Evolutionary conservation across 345 rosid genomes (phyloP), one percentile per base, ranked within the genome.

Genomic region (Eucalyptus polybractea): DNA sequence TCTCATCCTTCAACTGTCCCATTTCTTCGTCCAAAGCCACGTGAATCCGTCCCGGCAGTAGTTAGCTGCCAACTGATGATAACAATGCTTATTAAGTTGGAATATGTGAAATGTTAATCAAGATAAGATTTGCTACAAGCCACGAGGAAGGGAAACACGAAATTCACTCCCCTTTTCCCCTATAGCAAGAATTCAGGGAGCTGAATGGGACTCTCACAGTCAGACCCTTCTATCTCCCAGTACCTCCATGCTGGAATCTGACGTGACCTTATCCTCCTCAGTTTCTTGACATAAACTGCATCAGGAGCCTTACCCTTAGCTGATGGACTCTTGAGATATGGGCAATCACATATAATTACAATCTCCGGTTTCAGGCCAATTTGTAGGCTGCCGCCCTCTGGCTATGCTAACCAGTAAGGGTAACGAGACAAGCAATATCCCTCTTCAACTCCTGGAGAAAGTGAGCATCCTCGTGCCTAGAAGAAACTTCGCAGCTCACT

Each of bases 1-100:
- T 93, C 91, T 89, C 87, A 62, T 91, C 93, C 90, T 92, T 93
- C 60, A 91, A 87, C 44, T 45, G 76, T 89, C 91, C 92, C 87
- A 96, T 93, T 92, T 95, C 97, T 92, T 96, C 97, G 56, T 93
- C 95, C 93, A 97, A 90, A 72, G 97, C 97, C 60, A 89, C 92
- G 88, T 96, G 99, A 88, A 97, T 86, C 86, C 94, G 95, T 95
- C 95, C 69, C 16, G 14, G 69, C 33, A 12, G 69, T 27, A 27
- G 69, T 62, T 27, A 62, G 31, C 69, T 27, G 31, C 31, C 69
- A 29, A 60, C 69, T 29, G 15, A 60, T 60, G 69, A 6, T 13
- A 27, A 14, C 19, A n/a, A n/a, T n/a, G 76, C 76, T 65, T 65
- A 65, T 65, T 65, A 65, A 65, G 33, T 65, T 29, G 76, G 76